These are phyloP conservation scores for Rhodotorula sp. DNA, from an alignment of 1,284 basidiomycete genomes.

Conservation along the genomic window DNA sequence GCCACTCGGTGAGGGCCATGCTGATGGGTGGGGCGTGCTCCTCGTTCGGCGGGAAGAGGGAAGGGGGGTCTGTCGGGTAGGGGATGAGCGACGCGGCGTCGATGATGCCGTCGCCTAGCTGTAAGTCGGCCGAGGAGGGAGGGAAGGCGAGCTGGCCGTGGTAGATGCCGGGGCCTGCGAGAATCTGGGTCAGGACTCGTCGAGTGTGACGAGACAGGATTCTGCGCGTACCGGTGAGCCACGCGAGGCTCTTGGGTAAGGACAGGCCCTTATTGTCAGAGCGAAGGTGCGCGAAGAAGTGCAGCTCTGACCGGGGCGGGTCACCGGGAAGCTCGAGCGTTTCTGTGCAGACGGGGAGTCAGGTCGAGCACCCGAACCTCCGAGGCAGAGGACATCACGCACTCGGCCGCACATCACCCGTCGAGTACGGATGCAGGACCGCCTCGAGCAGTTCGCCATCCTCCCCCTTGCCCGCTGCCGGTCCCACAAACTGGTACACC, in stretches of 20 bases:
- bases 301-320: constrained; percentile 70
- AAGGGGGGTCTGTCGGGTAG: constrained; percentile 35
- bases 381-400: constrained; percentile 48
- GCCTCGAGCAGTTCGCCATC: constrained; percentile 72
- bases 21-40: constrained; percentile 62
- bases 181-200: neutral
- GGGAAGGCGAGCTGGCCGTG: constrained; percentile 60
- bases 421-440: constrained; percentile 68
- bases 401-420: constrained; percentile 73
- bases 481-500: constrained; percentile 86
- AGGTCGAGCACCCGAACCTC: accelerated
- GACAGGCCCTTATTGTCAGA: constrained; percentile 31
- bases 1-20: constrained; percentile 85
- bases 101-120: constrained; percentile 66
- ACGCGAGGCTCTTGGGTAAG: constrained; percentile 68
- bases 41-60: constrained; percentile 49
- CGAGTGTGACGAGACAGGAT: too few relatives aligned
- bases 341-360: constrained; percentile 56
- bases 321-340: constrained; percentile 82
- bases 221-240: constrained; percentile 74
- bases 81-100: constrained; percentile 62
- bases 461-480: constrained; percentile 56
- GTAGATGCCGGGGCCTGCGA: constrained; percentile 75
- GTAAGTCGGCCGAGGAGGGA: constrained; percentile 54
- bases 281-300: constrained; percentile 67